Conservation (phyloP, 805 yeast species). For the Zygosaccharomyces kombuchaensis region DNA sequence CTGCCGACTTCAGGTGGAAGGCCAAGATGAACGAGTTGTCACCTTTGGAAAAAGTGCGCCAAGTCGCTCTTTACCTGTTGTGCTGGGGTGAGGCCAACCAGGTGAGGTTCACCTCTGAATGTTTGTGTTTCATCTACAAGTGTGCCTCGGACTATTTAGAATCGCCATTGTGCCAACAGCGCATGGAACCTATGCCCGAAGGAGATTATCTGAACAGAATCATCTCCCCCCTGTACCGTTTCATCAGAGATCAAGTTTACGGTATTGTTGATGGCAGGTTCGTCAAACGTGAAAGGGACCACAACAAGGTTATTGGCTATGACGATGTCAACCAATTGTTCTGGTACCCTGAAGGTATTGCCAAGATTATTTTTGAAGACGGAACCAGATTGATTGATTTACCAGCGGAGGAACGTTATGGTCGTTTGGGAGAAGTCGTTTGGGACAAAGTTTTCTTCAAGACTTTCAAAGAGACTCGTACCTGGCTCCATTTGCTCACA, state of each 20-base stretch:
- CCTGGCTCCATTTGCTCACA: conserved; percentile 94
- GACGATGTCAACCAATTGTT: conserved; percentile 98
- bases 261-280: conserved; percentile 78
- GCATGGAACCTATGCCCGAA: conserved; percentile 77
- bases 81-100: conserved; percentile 92
- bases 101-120: conserved; percentile 89
- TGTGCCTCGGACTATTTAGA: conserved; percentile 86
- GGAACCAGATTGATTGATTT: conserved; percentile 88
- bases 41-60: conserved; percentile 78
- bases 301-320: conserved; percentile 78
- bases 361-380: conserved; percentile 85
- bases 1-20: conserved; percentile 80
- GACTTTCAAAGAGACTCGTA: conserved; percentile 91
- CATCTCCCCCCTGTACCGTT: conserved; percentile 84
- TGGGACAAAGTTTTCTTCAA: conserved; percentile 93
- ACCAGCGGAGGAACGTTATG: conserved; percentile 84
- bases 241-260: conserved; percentile 74
- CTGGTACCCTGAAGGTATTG: conserved; percentile 99
- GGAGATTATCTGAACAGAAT: conserved; percentile 88
- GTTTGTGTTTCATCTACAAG: conserved; percentile 90
- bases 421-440: conserved; percentile 82
- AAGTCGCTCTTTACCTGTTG: conserved; percentile 66
- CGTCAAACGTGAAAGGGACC: conserved; percentile 82
- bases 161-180: conserved; percentile 88
- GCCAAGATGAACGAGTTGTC: conserved; percentile 67